A percentile compares a stretch with the other conserved stretches of the same genome.
Evolutionary conservation across 2,329 filamentous ascomycete genomes (phyloP).

Genomic region (Teratosphaeria pseudoeucalypti): DNA sequence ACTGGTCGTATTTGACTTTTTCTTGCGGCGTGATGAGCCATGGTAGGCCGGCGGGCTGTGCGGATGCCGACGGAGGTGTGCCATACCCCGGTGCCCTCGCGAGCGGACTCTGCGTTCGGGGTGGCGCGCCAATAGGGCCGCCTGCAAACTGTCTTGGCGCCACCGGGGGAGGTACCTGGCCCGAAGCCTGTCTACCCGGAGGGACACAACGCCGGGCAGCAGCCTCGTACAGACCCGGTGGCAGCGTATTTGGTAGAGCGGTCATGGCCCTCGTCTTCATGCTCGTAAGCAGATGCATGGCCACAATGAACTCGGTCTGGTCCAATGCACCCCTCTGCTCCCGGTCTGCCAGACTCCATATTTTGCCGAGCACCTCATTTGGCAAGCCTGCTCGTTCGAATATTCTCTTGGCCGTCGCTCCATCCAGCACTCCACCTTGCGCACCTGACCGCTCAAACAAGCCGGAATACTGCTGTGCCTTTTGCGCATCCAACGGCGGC

Average conservation of each 20-base stretch:
- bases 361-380: slow-evolving; percentile 82
- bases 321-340: slow-evolving; percentile 83
- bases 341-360: slow-evolving; percentile 91
- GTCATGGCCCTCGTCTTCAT: slow-evolving; percentile 77
- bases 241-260: slow-evolving; percentile 67
- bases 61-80: slow-evolving; percentile 39
- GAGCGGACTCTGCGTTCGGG: slow-evolving; percentile 51
- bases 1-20: slow-evolving; percentile 76
- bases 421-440: slow-evolving; percentile 64
- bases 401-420: slow-evolving; percentile 69
- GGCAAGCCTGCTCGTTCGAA: slow-evolving; percentile 88
- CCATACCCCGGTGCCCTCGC: slow-evolving; percentile 39
- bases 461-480: slow-evolving; percentile 77
- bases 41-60: slow-evolving; percentile 50
- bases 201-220: slow-evolving; percentile 57
- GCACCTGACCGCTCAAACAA: slow-evolving; percentile 84
- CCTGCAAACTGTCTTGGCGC: slow-evolving; percentile 80
- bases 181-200: slow-evolving; percentile 28
- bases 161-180: slow-evolving; percentile 34
- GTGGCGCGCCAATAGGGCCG: slow-evolving; percentile 32
- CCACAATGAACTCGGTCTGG: slow-evolving; percentile 88
- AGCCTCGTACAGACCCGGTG: slow-evolving; percentile 80
- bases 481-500: slow-evolving; percentile 76
- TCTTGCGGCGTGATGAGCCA: slow-evolving; percentile 79
- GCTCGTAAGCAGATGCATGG: slow-evolving; percentile 92